Evolutionary conservation across 163 green algal genomes (phyloP).

Genomic region (Chlamydomonas reinhardtii): DNA sequence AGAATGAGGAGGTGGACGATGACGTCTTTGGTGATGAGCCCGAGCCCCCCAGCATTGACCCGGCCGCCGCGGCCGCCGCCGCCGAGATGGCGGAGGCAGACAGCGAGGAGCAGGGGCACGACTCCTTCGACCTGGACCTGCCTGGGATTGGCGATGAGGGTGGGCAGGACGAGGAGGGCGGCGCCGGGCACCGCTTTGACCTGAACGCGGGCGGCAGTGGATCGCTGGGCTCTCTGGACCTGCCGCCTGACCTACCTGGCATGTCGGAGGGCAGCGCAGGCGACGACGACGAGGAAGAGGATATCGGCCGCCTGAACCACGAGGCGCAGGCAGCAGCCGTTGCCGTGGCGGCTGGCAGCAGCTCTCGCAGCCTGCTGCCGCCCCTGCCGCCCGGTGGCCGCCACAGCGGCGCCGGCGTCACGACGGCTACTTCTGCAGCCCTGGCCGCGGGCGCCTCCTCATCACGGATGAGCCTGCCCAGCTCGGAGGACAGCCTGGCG

Average conservation of each 20-base stretch:
- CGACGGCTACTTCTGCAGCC: background rate
- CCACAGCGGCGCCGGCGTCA: background rate
- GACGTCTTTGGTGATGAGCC: background rate
- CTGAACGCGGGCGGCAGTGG: background rate
- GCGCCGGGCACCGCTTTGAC: background rate
- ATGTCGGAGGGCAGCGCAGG: background rate
- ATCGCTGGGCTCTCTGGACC: background rate
- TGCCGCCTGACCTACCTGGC: constrained; percentile 1
- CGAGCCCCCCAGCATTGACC: too few species aligned
- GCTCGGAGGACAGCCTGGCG: constrained; percentile 32
- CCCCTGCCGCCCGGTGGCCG: background rate
- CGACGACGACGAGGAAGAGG: too few species aligned
- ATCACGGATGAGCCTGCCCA: background rate
- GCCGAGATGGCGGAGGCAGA: background rate
- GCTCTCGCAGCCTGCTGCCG: background rate
- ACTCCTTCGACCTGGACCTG: constrained; percentile 4
- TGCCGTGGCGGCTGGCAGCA: background rate
- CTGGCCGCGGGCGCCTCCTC: background rate
- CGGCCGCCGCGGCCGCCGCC: too few species aligned
- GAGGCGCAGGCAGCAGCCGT: background rate
- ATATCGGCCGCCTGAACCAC: too few species aligned
- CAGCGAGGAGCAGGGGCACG: background rate
- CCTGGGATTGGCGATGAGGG: background rate
- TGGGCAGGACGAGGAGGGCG: background rate
- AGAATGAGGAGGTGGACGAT: background rate